These are phyloP conservation scores for Xylariales sp. DNA, from an alignment of 2,329 filamentous ascomycete genomes.

Conservation along the genomic window DNA sequence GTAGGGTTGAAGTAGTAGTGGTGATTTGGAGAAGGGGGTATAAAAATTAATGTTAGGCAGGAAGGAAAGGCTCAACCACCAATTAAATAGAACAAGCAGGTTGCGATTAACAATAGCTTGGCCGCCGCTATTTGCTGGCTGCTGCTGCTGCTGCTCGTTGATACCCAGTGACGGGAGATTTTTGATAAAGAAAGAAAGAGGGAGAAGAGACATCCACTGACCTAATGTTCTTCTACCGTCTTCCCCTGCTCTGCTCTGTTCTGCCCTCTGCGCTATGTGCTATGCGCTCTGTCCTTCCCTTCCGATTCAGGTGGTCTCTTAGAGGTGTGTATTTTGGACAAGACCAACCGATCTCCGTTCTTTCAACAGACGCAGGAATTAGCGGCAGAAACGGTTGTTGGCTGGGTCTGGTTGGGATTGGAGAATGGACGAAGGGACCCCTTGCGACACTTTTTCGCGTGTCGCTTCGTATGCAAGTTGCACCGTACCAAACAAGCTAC, in stretches of 20 bases:
- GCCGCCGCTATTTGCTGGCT: conserved; percentile 18
- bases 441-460: conserved; percentile 14
- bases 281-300: not conserved
- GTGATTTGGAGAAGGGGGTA: conserved; percentile 3
- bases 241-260: not conserved
- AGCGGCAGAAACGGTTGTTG: conserved; percentile 4
- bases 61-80: conserved; percentile 10
- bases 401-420: conserved; percentile 10
- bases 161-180: not conserved
- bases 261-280: not conserved
- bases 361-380: conserved; percentile 16
- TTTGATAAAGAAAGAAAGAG: not conserved
- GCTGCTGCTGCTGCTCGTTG: not conserved
- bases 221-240: conserved; percentile 1
- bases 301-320: not conserved
- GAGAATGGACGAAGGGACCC: conserved; percentile 12
- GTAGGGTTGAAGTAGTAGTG: not conserved
- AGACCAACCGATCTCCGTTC: conserved; percentile 16
- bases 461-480: not conserved
- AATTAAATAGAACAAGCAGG: conserved; percentile 1
- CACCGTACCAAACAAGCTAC: not conserved
- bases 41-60: conserved; percentile 18
- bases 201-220: not conserved
- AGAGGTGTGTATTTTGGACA: not conserved
- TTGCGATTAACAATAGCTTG: conserved; percentile 14